Evolutionary conservation across 2,329 filamentous ascomycete genomes (phyloP), one percentile per base, ranked within the genome.

Genomic region (Emydomyces testavorans): DNA sequence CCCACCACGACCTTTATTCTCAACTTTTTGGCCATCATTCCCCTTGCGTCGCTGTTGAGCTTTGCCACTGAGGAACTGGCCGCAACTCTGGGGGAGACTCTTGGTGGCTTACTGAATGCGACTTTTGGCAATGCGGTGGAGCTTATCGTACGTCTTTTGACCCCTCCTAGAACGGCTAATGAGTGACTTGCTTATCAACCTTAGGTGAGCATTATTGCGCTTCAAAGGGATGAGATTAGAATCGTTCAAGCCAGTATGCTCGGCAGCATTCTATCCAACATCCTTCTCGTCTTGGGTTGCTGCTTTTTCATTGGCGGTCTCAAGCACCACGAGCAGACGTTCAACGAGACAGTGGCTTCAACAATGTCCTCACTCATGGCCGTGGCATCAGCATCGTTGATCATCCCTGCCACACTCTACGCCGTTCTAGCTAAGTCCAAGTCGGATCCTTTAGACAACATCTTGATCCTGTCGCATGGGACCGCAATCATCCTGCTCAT

Each of bases 241-340:
- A 89, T 96, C 55, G 90, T 96, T n/a, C 92, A 96, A 69, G 84
- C 90, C 16, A 94, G 87, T 54, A 96, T 96, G 89, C 80, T 96
- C 28, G 90, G 92, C 40, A 93, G 85, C 60, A 94, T 96, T 57
- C 74, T 96, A 32, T 95, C 90, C 55, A 96, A 96, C 66, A 82
- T 95, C 54, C 76, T 96, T 6, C 78, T 96, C 18, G 90, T 88
- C 39, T 76, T 88, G 62, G 83, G 83, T 57, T 85, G 85, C 74
- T 87, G 83, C 65, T 87, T 87, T 69, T 71, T 88, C 55, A 76
- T 84, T 48, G 85, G 85, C 48, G 85, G 85, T 26, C 69, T 87
- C 51, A 72, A 74, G 53, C 79, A 80, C 67, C 74, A 75, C 37
- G 82, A 90, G 63, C 85, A 90, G 61, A 69, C 60, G 2, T 74